A percentile compares a stretch with the other conserved stretches of the same genome.
Evolutionary conservation across 2,329 filamentous ascomycete species (phyloP).

Genomic region (Colletotrichum godetiae): DNA sequence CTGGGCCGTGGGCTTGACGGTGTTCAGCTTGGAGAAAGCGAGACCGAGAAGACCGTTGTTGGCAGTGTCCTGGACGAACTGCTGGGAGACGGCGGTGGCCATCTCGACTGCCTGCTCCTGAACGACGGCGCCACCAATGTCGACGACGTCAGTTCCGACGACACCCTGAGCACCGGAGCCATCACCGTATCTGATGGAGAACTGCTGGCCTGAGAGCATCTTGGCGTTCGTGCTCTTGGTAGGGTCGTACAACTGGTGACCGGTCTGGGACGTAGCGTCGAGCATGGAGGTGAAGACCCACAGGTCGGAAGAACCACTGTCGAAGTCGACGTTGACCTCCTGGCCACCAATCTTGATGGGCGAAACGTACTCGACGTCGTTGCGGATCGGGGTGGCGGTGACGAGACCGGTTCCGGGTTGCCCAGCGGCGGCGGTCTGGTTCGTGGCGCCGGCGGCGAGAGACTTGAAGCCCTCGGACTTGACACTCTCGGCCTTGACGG

Average conservation of each 20-base stretch:
- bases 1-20: slow-evolving; percentile 69
- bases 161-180: slow-evolving; percentile 69
- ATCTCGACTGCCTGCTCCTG: slow-evolving; percentile 74
- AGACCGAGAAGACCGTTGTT: slow-evolving; percentile 78
- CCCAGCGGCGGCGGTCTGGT: slow-evolving; percentile 28
- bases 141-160: slow-evolving; percentile 76
- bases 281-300: slow-evolving; percentile 78
- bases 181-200: slow-evolving; percentile 77
- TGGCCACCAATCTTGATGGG: slow-evolving; percentile 78
- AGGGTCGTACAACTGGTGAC: slow-evolving; percentile 59
- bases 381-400: slow-evolving; percentile 70
- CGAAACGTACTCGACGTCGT: slow-evolving; percentile 77
- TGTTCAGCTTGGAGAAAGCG: slow-evolving; percentile 74
- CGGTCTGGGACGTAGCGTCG: slow-evolving; percentile 51
- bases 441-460: slow-evolving; percentile 6
- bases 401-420: slow-evolving; percentile 63
- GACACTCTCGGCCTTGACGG: slow-evolving; percentile 39
- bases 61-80: slow-evolving; percentile 68
- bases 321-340: slow-evolving; percentile 76
- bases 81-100: slow-evolving; percentile 66
- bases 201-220: slow-evolving; percentile 58
- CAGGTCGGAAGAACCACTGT: slow-evolving; percentile 81
- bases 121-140: slow-evolving; percentile 73
- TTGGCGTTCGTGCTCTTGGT: slow-evolving; percentile 48
- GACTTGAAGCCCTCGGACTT: slow-evolving; percentile 31